Percentiles rank a stretch among this genome's conserved stretches.
Evolutionary conservation across 371 early-diverging fungal genomes (phyloP).

Genomic region (Saksenaea oblongispora): DNA sequence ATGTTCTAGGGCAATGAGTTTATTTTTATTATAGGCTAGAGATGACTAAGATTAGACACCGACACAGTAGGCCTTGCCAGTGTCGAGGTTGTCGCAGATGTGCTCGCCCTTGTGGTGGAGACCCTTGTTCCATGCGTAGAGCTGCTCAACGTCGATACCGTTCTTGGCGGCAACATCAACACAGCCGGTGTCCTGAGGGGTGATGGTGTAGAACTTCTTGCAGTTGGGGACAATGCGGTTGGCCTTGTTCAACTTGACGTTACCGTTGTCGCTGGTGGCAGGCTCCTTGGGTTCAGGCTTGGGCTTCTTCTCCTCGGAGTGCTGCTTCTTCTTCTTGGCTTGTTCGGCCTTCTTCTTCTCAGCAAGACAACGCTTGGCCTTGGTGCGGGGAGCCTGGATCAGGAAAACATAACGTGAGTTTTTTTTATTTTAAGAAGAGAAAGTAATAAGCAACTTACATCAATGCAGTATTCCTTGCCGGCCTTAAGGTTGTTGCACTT

Average conservation of each 20-base stretch:
- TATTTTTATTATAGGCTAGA: too few relatives aligned
- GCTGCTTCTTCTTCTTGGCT: constrained; percentile 9
- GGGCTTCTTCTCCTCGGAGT: neutral
- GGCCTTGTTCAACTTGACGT: constrained; percentile 8
- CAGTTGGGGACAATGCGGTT: constrained; percentile 17
- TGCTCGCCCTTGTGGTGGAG: constrained; percentile 24
- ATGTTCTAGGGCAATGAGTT: too few relatives aligned
- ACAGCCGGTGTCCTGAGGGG: constrained; percentile 14
- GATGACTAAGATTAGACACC: constrained; percentile 7
- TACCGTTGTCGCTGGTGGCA: constrained; percentile 7
- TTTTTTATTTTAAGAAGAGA: too few relatives aligned
- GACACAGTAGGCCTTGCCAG: constrained; percentile 33
- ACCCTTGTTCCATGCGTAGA: constrained; percentile 22
- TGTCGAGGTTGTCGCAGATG: constrained; percentile 29
- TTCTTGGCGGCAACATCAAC: constrained; percentile 15
- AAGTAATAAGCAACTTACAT: neutral
- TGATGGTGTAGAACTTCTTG: constrained; percentile 20
- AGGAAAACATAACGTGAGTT: too few relatives aligned
- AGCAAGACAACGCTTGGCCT: constrained; percentile 16
- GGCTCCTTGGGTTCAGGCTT: constrained; percentile 9
- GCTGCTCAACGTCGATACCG: constrained; percentile 10
- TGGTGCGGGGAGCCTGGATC: constrained; percentile 11
- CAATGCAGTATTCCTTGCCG: constrained; percentile 8
- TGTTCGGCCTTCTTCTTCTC: constrained; percentile 18
- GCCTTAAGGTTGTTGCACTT: constrained; percentile 2